Evolutionary conservation across 495 filamentous ascomycete species (phyloP).

Genomic region (Chaetomidium leptoderma): DNA sequence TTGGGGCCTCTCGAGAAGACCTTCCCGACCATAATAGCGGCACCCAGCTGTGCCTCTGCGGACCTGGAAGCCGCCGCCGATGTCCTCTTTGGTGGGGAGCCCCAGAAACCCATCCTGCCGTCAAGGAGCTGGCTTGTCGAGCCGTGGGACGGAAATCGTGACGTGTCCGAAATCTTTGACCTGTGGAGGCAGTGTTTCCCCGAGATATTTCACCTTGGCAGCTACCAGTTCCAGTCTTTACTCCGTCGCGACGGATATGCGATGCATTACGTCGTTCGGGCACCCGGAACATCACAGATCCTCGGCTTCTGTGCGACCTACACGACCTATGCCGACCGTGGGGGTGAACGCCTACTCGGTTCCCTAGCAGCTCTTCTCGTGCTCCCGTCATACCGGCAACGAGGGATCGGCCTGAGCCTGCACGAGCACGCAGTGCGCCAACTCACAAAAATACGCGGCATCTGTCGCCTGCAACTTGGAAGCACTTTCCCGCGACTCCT

Average conservation of each 20-base stretch:
- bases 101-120: slow-evolving; percentile 27
- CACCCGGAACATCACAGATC: slow-evolving; percentile 45
- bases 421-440: slow-evolving; percentile 52
- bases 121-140: slow-evolving; percentile 47
- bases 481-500: slow-evolving; percentile 59
- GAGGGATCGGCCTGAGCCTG: slow-evolving; percentile 54
- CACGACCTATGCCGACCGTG: slow-evolving; percentile 51
- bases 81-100: slow-evolving; percentile 49
- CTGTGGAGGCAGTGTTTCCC: slow-evolving; percentile 51
- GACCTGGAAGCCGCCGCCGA: slow-evolving; percentile 54
- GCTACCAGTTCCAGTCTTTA: slow-evolving; percentile 46
- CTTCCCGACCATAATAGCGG: slow-evolving; percentile 47
- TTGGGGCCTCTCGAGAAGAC: slow-evolving; percentile 33
- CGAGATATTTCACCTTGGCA: slow-evolving; percentile 41
- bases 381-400: slow-evolving; percentile 46
- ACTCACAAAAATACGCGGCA: slow-evolving; percentile 50
- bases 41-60: slow-evolving; percentile 44
- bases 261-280: slow-evolving; percentile 59
- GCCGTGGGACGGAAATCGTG: slow-evolving; percentile 42
- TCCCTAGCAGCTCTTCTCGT: slow-evolving; percentile 58
- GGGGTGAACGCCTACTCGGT: slow-evolving; percentile 51
- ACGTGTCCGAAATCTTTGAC: slow-evolving; percentile 40
- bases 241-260: slow-evolving; percentile 58
- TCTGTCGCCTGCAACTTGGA: slow-evolving; percentile 55
- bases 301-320: slow-evolving; percentile 60